Base-by-base conservation (phyloP, 106 monocot species). In the Allium fistulosum region DNA sequence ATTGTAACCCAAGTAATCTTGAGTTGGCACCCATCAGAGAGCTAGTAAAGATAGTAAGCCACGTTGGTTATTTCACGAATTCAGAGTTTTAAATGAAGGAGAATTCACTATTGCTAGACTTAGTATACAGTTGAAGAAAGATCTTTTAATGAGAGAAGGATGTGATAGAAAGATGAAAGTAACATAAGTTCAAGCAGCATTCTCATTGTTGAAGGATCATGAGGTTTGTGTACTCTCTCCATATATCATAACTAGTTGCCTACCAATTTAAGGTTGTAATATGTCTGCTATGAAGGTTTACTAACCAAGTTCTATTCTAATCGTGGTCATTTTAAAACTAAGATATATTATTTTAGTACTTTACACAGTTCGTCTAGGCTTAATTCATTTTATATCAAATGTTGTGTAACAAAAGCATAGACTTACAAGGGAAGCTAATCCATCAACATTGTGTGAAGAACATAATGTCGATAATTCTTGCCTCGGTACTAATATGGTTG, bases 141-240 rank as follows among this genome's bases (percentile, higher is more conserved):
- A 66, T 65, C 58, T 80, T 11, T 60, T 99, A 59, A 66, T 65
- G 13, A 81, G 82, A 61, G 49, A 61, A 67, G 92, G 73, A 18
- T 13, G 69, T 51, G 84, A 81, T 10, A 80, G 37, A 67, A 87
- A 58, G 18, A 83, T 52, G 74, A 92, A 85, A 48, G 75, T 67
- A 69, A 89, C 97, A 11, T 90, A 90, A 82, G 92, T 79, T 53
- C 74, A 85, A 56, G 97, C 97, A 28, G 86, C 97, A 59, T 56
- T 73, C 27, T 69, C 83, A 7, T 66, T 99, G 58, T 51, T 99
- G 72, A 88, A 83, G 69, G 91, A 99, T 67, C 62, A 92, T 15
- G 77, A 90, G 89, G 97, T 91, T 62, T 74, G 80, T 51, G 15
- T 37, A n/a, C n/a, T n/a, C n/a, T n/a, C n/a, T n/a, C n/a, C n/a